Conservation (phyloP, 2,329 filamentous ascomycete species). For the Colletotrichum camelliae region DNA sequence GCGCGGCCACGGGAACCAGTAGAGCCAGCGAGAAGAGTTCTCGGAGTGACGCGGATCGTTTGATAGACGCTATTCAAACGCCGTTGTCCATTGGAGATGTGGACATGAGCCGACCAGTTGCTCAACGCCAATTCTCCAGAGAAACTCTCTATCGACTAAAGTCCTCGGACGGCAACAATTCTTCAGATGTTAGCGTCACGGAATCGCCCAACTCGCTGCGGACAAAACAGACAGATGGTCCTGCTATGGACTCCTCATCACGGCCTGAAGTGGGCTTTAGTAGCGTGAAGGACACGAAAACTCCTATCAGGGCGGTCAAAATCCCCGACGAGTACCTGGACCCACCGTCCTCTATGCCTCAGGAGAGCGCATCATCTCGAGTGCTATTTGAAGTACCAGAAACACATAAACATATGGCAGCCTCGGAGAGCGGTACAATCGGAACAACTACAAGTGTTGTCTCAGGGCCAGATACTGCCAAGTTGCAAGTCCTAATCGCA, state of each 20-base stretch:
- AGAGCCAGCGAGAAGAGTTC: slow-evolving; percentile 52
- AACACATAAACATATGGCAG: neutral
- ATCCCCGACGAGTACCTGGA: slow-evolving; percentile 52
- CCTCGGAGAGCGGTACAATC: neutral
- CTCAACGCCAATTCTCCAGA: slow-evolving; percentile 26
- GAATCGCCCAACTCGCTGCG: neutral
- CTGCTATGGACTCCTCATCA: slow-evolving; percentile 24
- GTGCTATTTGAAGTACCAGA: slow-evolving; percentile 44
- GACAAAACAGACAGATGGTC: slow-evolving; percentile 19
- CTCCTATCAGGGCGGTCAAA: slow-evolving; percentile 51
- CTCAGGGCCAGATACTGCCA: slow-evolving; percentile 27
- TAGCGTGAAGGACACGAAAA: slow-evolving; percentile 49
- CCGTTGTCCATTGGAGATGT: slow-evolving; percentile 46
- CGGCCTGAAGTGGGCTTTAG: slow-evolving; percentile 37
- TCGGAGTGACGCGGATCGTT: slow-evolving; percentile 68
- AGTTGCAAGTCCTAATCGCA: slow-evolving; percentile 75
- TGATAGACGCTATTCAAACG: slow-evolving; percentile 75
- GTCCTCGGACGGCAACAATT: neutral
- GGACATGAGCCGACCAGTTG: neutral
- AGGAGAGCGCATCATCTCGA: slow-evolving; percentile 35
- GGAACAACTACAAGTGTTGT: slow-evolving; percentile 5
- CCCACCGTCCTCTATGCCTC: slow-evolving; percentile 30
- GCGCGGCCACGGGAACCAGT: slow-evolving; percentile 45
- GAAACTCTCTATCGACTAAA: neutral
- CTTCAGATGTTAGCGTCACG: neutral